Evolutionary conservation across 495 filamentous ascomycete species (phyloP), one percentile per base, ranked within the genome.

Genomic region (Aspergillus ellipticus): DNA sequence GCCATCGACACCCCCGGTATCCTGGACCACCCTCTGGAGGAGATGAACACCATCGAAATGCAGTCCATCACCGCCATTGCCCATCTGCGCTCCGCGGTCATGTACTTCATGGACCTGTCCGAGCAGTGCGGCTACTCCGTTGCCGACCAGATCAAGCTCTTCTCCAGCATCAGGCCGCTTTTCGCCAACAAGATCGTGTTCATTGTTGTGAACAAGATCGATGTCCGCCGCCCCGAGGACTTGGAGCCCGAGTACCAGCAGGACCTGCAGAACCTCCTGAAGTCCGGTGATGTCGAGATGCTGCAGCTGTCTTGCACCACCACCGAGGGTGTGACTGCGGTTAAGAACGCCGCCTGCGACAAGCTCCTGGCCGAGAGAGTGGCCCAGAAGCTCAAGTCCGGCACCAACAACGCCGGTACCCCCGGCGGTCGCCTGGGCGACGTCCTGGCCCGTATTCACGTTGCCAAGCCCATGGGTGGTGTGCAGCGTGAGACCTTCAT

Each of bases 21-120:
- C 68, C 79, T 97, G 54, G 94, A 98, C 66, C 95, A 98, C 69
- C 95, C 94, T 13, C 81, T 98, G 9, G 95, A 97, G 74, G 94
- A 98, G 76, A 98, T 98, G 94, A 98, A 97, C 75, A 97, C 94
- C 9, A 98, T 98, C 69, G 95, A 98, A 73, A 97, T 97, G 92
- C 94, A 91, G 71, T 92, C 87, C 15, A 97, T 98, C 58, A 97
- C 93, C 11, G 94, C 94, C 9, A 95, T 98, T 73, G 94, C 94
- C 42, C 94, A 98, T 80, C 77, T 98, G 55, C 85, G 94, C 48
- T 92, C 90, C 26, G 92, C 92, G 21, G 92, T 97, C 54, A 77
- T 96, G 52, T 98, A 97, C 74, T 98, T 98, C 74, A 96, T 98
- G 85, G 94, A 97, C 75, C 81, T 97, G 55, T 94, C 89, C 16